Conservation (phyloP, 345 rosid species). For the Lepidium sativum region DNA sequence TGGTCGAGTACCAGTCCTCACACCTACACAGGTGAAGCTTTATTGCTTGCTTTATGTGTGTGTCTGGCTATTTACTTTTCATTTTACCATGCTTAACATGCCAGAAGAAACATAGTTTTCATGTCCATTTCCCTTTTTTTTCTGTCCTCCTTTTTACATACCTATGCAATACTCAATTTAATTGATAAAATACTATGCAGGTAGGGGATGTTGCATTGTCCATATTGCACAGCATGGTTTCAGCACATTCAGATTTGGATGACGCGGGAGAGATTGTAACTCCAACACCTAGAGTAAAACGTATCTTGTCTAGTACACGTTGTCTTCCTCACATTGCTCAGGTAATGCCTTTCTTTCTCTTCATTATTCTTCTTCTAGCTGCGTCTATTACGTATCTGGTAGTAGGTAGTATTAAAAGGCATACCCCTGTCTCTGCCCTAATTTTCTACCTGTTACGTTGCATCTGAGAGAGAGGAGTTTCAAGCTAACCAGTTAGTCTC, state of each 20-base stretch:
- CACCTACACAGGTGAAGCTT: constrained; percentile 72
- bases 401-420: not conserved
- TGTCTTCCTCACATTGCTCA: constrained; percentile 98
- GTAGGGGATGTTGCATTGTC: constrained; percentile 93
- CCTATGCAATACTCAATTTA: constrained; percentile 20
- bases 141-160: not conserved
- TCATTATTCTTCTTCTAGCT: not conserved
- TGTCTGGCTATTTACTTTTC: not conserved
- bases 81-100: constrained; percentile 2
- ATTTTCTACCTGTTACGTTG: not conserved
- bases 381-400: constrained; percentile 3
- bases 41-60: constrained; percentile 10
- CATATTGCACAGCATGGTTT: constrained; percentile 94
- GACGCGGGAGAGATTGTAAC: constrained; percentile 99
- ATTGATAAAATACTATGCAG: constrained; percentile 29
- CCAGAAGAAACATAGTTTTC: not conserved
- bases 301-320: constrained; percentile 90
- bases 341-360: constrained; percentile 34
- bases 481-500: not conserved
- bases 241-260: constrained; percentile 97
- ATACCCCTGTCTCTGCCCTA: not conserved
- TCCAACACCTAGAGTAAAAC: constrained; percentile 95
- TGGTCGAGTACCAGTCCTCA: constrained; percentile 87
- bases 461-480: not conserved
- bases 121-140: not conserved